phyloP scores from a whole-genome alignment of 441 rosid species.

The Mallotus repandus region DNA sequence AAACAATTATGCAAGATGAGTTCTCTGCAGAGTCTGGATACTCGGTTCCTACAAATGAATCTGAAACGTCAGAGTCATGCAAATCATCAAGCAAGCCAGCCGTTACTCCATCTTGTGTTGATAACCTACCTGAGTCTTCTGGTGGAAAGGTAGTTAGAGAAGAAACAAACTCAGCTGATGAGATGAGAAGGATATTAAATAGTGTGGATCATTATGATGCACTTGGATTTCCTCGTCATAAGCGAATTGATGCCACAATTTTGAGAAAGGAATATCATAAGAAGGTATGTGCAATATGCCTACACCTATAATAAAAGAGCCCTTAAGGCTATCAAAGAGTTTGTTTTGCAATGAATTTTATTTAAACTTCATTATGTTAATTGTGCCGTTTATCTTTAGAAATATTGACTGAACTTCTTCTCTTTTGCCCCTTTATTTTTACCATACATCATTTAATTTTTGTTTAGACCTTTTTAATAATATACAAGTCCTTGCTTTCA shows the following conservation, averaged over 20 bases:
- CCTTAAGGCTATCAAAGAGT: neutral
- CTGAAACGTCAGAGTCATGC: constrained; percentile 62
- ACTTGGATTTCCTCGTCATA: constrained; percentile 74
- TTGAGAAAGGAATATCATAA: constrained; percentile 88
- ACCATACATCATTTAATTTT: neutral
- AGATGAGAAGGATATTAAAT: constrained; percentile 85
- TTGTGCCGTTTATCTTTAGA: no score
- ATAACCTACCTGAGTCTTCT: constrained; percentile 45
- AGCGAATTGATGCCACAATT: constrained; percentile 51
- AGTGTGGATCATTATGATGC: constrained; percentile 84
- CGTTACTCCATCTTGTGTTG: constrained; percentile 48
- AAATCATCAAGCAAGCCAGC: constrained; percentile 64
- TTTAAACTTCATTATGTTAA: no score
- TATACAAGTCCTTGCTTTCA: neutral
- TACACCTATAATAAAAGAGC: no score
- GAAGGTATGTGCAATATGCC: constrained; percentile 47
- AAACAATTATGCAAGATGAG: constrained; percentile 61
- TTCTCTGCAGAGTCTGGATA: constrained; percentile 59
- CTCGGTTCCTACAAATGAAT: constrained; percentile 53
- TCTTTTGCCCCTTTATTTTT: no score
- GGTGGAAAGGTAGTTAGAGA: constrained; percentile 48
- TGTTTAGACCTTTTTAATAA: neutral
- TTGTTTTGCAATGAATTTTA: neutral
- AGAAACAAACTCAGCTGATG: constrained; percentile 64
- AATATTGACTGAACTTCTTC: no score